Evolutionary conservation across 805 yeast genomes (phyloP), one percentile per base, ranked within the genome.

Genomic region (Starmera quercuum): DNA sequence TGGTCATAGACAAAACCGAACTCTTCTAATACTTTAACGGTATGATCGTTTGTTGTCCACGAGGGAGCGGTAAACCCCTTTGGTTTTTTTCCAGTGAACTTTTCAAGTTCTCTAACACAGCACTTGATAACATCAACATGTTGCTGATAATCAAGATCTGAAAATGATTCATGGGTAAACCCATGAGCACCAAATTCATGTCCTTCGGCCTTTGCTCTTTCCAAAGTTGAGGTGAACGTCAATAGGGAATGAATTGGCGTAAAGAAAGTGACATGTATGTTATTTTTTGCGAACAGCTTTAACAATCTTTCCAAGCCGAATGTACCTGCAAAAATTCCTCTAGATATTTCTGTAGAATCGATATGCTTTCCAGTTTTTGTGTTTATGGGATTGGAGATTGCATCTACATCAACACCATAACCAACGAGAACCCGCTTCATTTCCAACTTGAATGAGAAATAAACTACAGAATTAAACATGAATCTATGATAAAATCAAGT

Each of bases 121-220:
- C 58, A 48, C 38, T 53, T 59, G 11, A 59, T 41, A 13, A 59
- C 63, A 31, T 48, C 63, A 19, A 45, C 45, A 30, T 59, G 63
- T 38, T 59, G 63, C 34, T 59, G 56, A 15, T 52, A 36, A 5
- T 58, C 46, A 61, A 59, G 55, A 32, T 52, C 59, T 8, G 53
- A 46, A 12, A 61, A 61, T 32, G 55, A 56, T 39, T 58, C 64
- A 39, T 58, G 64, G 7, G 63, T 55, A 35, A 58, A 58, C 4
- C 64, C 64, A 38, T 59, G 64, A 17, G 59, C 43, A 5, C 63
- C 64, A 33, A 59, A 41, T 35, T 59, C 64, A 38, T 59, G 64
- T 5, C 63, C 64, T 9, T 33, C 34, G 38, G 59, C 63, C 26
- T 57, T 51, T 16, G 58, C 46, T 49, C 45, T 38, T n/a, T 52